Evolutionary conservation across 805 yeast genomes (phyloP).

Genomic region (Saccharomyces cerevisiae): DNA sequence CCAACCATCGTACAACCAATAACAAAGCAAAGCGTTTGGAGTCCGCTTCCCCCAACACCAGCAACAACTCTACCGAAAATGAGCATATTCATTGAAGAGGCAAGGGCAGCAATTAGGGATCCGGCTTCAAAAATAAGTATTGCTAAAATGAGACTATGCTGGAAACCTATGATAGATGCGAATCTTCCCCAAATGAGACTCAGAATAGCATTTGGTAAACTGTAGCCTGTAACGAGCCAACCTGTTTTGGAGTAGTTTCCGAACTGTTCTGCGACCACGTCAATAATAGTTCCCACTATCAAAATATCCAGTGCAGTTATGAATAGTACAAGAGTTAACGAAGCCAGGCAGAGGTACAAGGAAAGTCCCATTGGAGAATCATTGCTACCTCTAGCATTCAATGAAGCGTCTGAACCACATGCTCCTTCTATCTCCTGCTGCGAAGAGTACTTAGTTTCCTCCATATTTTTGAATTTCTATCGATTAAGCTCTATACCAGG

Average conservation of each 20-base stretch:
- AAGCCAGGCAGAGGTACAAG: neutral
- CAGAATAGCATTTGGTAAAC: constrained; percentile 45
- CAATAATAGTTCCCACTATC: constrained; percentile 45
- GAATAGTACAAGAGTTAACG: constrained; percentile 21
- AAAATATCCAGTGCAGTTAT: constrained; percentile 50
- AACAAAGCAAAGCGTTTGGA: constrained; percentile 45
- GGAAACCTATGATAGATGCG: constrained; percentile 51
- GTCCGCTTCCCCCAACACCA: constrained; percentile 68
- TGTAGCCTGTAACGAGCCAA: constrained; percentile 51
- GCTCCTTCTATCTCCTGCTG: neutral
- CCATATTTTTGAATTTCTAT: neutral
- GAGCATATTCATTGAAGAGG: constrained; percentile 48
- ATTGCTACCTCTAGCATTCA: neutral
- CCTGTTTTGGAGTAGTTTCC: constrained; percentile 43
- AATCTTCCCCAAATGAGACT: constrained; percentile 52
- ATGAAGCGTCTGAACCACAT: neutral
- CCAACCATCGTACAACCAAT: constrained; percentile 36
- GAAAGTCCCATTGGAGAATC: neutral
- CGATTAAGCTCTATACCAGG: neutral
- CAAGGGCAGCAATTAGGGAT: constrained; percentile 48
- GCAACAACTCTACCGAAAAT: constrained; percentile 65
- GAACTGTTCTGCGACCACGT: constrained; percentile 43
- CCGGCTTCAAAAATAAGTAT: constrained; percentile 53
- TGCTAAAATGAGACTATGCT: constrained; percentile 40
- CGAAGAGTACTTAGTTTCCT: neutral